Base-by-base conservation (phyloP, 2,329 filamentous ascomycete genomes). In the Xylaria polymorpha region DNA sequence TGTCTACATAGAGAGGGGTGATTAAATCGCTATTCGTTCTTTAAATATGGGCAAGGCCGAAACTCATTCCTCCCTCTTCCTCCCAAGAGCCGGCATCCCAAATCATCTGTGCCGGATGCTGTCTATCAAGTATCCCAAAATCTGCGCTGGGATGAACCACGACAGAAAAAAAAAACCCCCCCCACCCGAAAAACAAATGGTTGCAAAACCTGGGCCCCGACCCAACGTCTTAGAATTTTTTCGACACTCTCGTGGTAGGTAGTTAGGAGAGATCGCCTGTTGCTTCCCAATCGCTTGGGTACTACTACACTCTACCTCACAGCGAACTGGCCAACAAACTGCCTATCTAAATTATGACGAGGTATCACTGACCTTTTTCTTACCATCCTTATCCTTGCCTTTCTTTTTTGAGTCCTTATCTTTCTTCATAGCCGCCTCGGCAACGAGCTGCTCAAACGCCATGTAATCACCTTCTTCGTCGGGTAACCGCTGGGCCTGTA, bases 401-500 rank as follows among this genome's bases (percentile, higher is more conserved):
- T 89, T 89, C 79, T 85, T 85, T 79, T 94, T 91, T 66, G 92
- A 89, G 77, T 95, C 92, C 80, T 94, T 90, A 77, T 96, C 94
- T 83, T 98, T 97, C 87, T 98, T 98, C 63, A 94, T 92, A 66
- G 94, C 94, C 4, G 95, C 95, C 80, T 99, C 96, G 60, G 96
- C 94, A 81, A 99, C 97, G 65, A 99, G 90, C 81, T 98, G 94
- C 81, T 99, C 96, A 75, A 99, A 99, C 18, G 95, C 94, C 89
- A 99, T 97, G 82, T 97, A 98, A 77, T 98, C 96, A 72, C 96
- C 95, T 82, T 99, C 96, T 84, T 99, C 96, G 73, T 99, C 96
- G 50, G 95, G 92, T 64, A 95, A 92, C 71, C 96, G 91, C 80
- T 92, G 88, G 48, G 95, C 93, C 94, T 98, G 74, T 57, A 44